Evolutionary conservation across 2,329 filamentous ascomycete species (phyloP).

Genomic region (Claviceps africana): DNA sequence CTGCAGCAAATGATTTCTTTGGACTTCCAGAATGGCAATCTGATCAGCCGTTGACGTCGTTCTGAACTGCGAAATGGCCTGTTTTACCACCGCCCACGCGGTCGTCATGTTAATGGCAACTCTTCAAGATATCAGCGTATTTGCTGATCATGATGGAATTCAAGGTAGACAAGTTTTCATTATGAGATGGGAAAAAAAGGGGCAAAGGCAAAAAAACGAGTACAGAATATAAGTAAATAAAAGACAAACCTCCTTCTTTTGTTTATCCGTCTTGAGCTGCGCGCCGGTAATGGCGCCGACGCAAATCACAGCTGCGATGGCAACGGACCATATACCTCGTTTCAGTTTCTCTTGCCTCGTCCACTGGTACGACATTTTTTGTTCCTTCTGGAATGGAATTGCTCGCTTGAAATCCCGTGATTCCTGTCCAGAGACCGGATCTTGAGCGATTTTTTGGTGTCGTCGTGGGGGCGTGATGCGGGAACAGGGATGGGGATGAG

Average conservation of each 20-base stretch:
- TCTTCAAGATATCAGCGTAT: too few species aligned
- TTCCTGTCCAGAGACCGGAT: not conserved
- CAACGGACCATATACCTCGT: constrained; percentile 26
- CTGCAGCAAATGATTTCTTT: constrained; percentile 23
- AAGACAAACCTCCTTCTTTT: constrained; percentile 27
- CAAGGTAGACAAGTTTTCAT: too few species aligned
- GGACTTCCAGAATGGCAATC: constrained; percentile 29
- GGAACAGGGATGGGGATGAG: not conserved
- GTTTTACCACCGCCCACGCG: not conserved
- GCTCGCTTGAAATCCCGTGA: not conserved
- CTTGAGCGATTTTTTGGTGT: not conserved
- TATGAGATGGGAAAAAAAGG: not conserved
- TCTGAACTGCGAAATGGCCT: constrained; percentile 25
- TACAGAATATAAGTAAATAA: too few species aligned
- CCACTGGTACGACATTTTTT: constrained; percentile 9
- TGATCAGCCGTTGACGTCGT: constrained; percentile 28
- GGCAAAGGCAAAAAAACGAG: not conserved
- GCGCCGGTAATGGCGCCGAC: constrained; percentile 35
- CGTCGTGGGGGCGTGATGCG: not conserved
- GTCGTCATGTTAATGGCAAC: not conserved
- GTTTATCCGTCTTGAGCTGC: constrained; percentile 32
- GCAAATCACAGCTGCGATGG: constrained; percentile 31
- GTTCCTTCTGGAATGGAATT: not conserved
- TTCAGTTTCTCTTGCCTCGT: constrained; percentile 21
- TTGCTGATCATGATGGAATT: not conserved